phyloP scores from a whole-genome alignment of 495 filamentous ascomycete genomes.

The Daldinia caldariorum region DNA sequence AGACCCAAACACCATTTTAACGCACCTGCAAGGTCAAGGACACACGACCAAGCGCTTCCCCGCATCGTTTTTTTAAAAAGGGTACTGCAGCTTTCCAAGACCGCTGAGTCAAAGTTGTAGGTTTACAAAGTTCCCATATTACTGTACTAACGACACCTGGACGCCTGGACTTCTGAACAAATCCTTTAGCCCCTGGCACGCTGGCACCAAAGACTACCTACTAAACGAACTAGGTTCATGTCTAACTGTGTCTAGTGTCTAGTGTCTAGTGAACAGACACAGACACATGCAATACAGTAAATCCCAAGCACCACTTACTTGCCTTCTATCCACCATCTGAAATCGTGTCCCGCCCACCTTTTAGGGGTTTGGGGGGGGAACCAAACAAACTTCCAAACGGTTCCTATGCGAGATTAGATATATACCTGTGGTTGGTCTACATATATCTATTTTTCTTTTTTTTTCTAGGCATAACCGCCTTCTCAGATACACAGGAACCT shows the following conservation, averaged over 20 bases:
- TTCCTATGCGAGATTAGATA: constrained; percentile 5
- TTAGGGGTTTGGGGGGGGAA: not conserved
- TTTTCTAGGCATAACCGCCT: not conserved
- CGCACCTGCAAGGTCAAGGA: constrained; percentile 20
- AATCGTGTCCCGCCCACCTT: constrained; percentile 1
- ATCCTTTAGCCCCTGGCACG: not conserved
- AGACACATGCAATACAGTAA: not conserved
- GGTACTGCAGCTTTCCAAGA: constrained; percentile 21
- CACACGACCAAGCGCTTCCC: constrained; percentile 33
- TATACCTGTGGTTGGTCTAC: not conserved
- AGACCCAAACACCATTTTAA: constrained; percentile 3
- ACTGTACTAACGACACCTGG: too few relatives aligned
- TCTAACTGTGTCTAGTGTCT: not conserved
- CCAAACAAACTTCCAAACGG: constrained; percentile 12
- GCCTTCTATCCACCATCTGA: not conserved
- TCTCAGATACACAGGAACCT: not conserved
- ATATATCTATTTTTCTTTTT: not conserved
- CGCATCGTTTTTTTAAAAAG: constrained; percentile 23
- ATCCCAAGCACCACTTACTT: not conserved
- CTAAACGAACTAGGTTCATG: not conserved
- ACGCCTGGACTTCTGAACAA: not conserved
- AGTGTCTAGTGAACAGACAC: constrained; percentile 6
- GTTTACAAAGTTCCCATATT: not conserved
- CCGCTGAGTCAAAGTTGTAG: constrained; percentile 5
- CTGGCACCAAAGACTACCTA: constrained; percentile 18